Conservation (phyloP, 2,329 filamentous ascomycete species). For the Cercospora zeina region DNA sequence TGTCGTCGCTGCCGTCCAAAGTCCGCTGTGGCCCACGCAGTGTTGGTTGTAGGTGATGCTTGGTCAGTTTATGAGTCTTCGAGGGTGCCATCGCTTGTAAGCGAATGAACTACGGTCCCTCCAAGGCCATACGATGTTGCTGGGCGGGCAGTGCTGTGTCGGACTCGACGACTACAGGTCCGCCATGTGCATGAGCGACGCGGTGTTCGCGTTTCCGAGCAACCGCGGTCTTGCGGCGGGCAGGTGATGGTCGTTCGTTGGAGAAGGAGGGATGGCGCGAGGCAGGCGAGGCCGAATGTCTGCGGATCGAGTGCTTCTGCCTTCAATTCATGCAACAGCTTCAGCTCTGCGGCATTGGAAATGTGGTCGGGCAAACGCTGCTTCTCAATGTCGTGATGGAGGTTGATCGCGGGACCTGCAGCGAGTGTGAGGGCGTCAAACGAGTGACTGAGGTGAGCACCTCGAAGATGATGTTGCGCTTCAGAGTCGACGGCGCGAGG, state of each 20-base stretch:
- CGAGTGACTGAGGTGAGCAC: neutral
- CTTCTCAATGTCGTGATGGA: neutral
- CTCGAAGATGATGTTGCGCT: neutral
- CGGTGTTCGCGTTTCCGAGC: neutral
- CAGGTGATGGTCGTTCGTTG: neutral
- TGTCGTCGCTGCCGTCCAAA: conserved; percentile 32
- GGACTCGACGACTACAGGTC: neutral
- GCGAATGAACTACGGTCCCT: conserved; percentile 24
- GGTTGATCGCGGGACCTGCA: neutral
- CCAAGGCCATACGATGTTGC: conserved; percentile 28
- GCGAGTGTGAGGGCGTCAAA: conserved; percentile 5
- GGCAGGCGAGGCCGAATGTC: conserved; percentile 7
- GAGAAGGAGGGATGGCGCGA: neutral
- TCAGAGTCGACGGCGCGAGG: neutral
- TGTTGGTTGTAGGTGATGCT: conserved; percentile 26
- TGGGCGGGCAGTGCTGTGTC: conserved; percentile 3
- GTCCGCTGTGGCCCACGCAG: conserved; percentile 25
- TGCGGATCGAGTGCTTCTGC: neutral
- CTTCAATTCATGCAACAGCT: conserved; percentile 5
- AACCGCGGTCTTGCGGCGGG: conserved; percentile 13
- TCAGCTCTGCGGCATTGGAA: neutral
- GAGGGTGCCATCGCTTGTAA: conserved; percentile 28
- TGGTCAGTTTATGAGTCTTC: conserved; percentile 20
- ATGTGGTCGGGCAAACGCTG: neutral
- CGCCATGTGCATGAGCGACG: conserved; percentile 16